Conservation (phyloP, 495 filamentous ascomycete genomes). For the Penicillium ucsense region DNA sequence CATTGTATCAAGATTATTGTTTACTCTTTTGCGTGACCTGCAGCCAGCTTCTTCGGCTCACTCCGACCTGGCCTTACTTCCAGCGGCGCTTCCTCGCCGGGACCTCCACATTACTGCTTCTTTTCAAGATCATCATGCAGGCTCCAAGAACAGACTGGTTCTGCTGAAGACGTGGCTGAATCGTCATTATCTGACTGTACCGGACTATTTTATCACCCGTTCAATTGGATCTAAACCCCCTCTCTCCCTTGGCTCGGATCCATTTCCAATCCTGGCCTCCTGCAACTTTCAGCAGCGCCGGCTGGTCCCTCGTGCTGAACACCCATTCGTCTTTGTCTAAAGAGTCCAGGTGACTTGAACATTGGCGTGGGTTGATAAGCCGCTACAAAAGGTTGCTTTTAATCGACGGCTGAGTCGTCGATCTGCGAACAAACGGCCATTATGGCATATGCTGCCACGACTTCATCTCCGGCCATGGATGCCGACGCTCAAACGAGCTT, state of each 20-base stretch:
- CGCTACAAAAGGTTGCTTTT: conserved; percentile 16
- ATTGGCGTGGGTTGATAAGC: conserved; percentile 30
- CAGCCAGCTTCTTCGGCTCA: background rate
- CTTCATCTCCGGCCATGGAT: conserved; percentile 33
- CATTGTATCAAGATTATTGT: conserved; percentile 5
- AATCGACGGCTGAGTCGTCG: conserved; percentile 27
- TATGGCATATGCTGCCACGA: conserved; percentile 37
- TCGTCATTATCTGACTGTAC: conserved; percentile 23
- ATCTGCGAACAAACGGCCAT: conserved; percentile 22
- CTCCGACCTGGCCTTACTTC: conserved; percentile 9
- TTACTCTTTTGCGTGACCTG: background rate
- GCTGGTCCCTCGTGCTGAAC: conserved; percentile 23
- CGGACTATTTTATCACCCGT: conserved; percentile 23
- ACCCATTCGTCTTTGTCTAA: conserved; percentile 25
- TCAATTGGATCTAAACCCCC: background rate
- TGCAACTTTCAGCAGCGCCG: conserved; percentile 22
- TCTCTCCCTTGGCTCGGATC: conserved; percentile 24
- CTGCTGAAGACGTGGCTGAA: conserved; percentile 41
- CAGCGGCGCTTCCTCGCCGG: conserved; percentile 38
- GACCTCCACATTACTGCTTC: conserved; percentile 31
- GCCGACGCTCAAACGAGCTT: conserved; percentile 32
- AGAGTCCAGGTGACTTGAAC: conserved; percentile 39
- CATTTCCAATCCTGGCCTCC: conserved; percentile 20
- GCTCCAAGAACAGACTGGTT: conserved; percentile 36
- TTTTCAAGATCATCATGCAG: conserved; percentile 42